Conservation (phyloP, 176 grass and related monocot species). For the Oryza brachyantha region DNA sequence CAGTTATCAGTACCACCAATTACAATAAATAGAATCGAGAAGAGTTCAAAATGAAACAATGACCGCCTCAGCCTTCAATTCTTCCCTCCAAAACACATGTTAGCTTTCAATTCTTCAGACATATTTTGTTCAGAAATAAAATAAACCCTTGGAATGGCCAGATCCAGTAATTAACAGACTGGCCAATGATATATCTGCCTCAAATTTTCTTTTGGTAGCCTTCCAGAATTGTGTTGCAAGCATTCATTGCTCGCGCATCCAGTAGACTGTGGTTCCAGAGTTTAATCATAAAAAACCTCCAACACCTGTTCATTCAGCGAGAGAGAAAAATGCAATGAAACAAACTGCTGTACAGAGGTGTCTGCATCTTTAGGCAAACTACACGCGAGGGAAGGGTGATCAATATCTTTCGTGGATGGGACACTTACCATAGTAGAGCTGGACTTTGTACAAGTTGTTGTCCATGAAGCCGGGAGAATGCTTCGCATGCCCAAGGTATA, state of each 20-base stretch:
- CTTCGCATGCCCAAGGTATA: conserved; percentile 92
- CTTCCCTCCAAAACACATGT: not conserved
- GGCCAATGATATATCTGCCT: not conserved
- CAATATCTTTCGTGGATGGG: not conserved
- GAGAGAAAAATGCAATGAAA: conserved; percentile 12
- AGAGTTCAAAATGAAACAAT: conserved; percentile 7
- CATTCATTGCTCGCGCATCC: conserved; percentile 76
- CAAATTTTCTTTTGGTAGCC: conserved; percentile 50
- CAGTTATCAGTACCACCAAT: not conserved
- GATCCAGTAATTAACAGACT: not conserved
- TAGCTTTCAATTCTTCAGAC: conserved; percentile 3
- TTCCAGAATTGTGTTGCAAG: conserved; percentile 74
- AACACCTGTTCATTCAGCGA: conserved; percentile 52
- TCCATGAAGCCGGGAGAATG: conserved; percentile 78
- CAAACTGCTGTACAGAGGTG: not conserved
- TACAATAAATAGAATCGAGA: conserved; percentile 9
- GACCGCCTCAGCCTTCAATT: not conserved
- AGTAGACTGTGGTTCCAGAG: conserved; percentile 95
- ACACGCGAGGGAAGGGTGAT: not conserved
- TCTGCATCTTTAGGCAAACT: not conserved
- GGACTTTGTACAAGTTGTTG: conserved; percentile 57
- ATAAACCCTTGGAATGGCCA: not conserved
- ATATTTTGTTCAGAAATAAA: not conserved
- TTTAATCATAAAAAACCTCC: conserved; percentile 95
- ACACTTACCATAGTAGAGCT: conserved; percentile 62